A percentile compares a stretch with the other conserved stretches of the same genome.
Conservation (phyloP, 306 rosid genomes). For the Dryas octopetala region DNA sequence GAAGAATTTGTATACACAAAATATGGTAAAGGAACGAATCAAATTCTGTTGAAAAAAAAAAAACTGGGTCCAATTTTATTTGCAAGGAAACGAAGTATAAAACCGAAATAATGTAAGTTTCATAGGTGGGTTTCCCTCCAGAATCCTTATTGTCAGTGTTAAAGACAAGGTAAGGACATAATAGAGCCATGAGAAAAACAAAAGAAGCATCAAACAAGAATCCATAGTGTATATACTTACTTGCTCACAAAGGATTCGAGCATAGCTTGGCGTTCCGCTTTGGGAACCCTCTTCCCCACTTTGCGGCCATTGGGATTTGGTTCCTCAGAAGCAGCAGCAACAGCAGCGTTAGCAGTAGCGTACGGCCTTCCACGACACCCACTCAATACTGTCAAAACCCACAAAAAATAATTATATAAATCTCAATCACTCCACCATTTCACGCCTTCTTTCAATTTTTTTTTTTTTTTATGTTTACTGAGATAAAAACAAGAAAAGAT, state of each 20-base stretch:
- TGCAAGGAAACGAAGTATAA: too few species aligned
- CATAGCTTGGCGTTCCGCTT: constrained; percentile 45
- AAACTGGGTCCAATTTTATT: too few species aligned
- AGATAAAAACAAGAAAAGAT: not conserved
- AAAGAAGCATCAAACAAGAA: too few species aligned
- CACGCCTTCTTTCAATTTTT: not conserved
- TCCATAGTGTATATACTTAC: constrained; percentile 28
- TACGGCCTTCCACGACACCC: not conserved
- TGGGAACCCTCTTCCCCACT: constrained; percentile 38
- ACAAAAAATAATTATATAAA: not conserved
- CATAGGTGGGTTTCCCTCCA: too few species aligned
- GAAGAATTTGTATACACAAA: too few species aligned
- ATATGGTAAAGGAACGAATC: too few species aligned
- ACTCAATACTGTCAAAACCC: constrained; percentile 3
- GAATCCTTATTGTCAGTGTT: too few species aligned
- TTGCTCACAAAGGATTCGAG: constrained; percentile 59
- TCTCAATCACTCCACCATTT: not conserved
- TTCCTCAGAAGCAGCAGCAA: not conserved
- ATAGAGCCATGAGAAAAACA: too few species aligned
- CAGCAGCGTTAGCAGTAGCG: constrained; percentile 2
- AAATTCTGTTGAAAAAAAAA: too few species aligned
- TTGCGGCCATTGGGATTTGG: constrained; percentile 6
- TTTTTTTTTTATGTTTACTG: too few species aligned
- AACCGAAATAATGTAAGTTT: too few species aligned
- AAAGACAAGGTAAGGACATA: too few species aligned